A percentile compares a stretch with the other conserved stretches of the same genome.
Conservation (phyloP, 1,284 basidiomycete species). For the Ceratobasidium sp. region DNA sequence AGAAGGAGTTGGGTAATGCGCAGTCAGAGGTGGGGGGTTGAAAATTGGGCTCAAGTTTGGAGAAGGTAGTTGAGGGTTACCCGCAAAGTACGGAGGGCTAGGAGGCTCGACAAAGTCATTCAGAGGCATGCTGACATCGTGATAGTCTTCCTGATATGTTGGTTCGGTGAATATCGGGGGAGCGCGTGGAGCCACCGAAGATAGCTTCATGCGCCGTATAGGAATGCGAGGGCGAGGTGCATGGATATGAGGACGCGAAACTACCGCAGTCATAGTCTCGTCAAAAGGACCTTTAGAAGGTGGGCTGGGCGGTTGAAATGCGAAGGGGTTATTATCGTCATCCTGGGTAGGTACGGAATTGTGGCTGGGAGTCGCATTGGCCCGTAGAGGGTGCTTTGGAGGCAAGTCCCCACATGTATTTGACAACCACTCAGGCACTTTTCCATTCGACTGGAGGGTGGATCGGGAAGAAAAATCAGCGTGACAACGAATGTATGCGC, state of each 20-base stretch:
- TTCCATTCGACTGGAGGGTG: constrained; percentile 10
- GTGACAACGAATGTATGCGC: constrained; percentile 20
- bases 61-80: not conserved
- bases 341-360: not conserved
- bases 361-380: not conserved
- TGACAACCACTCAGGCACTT: constrained; percentile 22
- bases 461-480: not conserved
- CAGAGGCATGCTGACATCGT: constrained; percentile 12
- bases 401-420: constrained; percentile 11
- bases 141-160: constrained; percentile 19
- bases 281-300: not conserved
- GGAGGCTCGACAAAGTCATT: not conserved
- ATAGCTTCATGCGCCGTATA: constrained; percentile 5
- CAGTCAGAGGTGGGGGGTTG: not conserved
- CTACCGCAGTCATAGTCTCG: not conserved
- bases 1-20: not conserved
- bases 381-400: constrained; percentile 13
- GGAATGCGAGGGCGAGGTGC: not conserved
- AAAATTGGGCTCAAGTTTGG: not conserved
- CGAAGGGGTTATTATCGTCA: constrained; percentile 20
- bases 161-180: constrained; percentile 10
- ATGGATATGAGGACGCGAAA: not conserved
- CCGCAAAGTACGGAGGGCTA: not conserved
- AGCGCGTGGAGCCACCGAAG: constrained; percentile 8
- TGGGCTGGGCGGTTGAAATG: constrained; percentile 23